A percentile compares a stretch with the other conserved stretches of the same genome.
phyloP scores from a whole-genome alignment of 1,284 basidiomycete genomes.

The Rhodotorula glutinis region DNA sequence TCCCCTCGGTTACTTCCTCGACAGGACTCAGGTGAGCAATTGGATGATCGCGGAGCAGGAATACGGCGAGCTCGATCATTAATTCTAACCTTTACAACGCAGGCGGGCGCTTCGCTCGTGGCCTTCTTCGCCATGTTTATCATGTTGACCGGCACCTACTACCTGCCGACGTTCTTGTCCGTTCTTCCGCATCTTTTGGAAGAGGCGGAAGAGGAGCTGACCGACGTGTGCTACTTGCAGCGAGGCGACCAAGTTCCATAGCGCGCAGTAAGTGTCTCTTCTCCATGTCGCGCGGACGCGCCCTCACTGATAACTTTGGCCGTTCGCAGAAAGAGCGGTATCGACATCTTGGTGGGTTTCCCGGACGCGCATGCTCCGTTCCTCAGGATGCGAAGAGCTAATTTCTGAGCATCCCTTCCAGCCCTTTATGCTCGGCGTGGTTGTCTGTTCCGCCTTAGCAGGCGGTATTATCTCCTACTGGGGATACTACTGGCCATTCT shows the following conservation, averaged over 20 bases:
- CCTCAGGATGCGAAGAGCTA: no score
- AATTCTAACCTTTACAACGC: no score
- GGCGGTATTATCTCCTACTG: conserved; percentile 48
- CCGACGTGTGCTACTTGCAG: background rate
- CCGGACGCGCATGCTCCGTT: no score
- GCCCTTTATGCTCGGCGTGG: conserved; percentile 44
- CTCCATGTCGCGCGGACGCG: no score
- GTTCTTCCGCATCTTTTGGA: background rate
- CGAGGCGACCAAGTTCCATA: conserved; percentile 1
- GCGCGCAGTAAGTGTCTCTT: background rate
- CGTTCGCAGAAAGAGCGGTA: conserved; percentile 51
- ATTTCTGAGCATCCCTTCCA: no score
- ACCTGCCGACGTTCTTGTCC: conserved; percentile 52
- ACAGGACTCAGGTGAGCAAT: conserved; percentile 45
- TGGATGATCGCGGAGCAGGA: no score
- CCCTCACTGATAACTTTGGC: conserved; percentile 22
- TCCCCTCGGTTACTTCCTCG: conserved; percentile 47
- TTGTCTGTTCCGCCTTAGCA: conserved; percentile 49
- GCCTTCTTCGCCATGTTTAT: conserved; percentile 51
- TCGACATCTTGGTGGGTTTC: conserved; percentile 49
- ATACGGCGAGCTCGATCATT: no score
- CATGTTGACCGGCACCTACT: conserved; percentile 47
- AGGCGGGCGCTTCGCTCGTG: conserved; percentile 45
- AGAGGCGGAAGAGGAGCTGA: background rate
- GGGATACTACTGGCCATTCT: conserved; percentile 52